These are phyloP conservation scores for Backusella parvicylindrica DNA, from an alignment of 192 early-diverging fungal genomes.

Conservation along the genomic window DNA sequence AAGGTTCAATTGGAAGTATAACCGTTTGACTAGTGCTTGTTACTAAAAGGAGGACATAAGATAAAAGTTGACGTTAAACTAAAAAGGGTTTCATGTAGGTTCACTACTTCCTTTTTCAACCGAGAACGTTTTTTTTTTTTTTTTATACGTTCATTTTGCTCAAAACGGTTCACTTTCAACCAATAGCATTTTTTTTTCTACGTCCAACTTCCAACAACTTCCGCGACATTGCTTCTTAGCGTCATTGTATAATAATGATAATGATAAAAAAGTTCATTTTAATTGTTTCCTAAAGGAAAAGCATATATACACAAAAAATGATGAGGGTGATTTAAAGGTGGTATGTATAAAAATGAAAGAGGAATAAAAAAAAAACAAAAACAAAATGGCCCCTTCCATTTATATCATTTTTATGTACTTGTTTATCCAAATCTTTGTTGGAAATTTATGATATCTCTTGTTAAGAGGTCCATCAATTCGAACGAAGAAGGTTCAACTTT, in stretches of 20 bases:
- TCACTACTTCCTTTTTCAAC: too few relatives aligned
- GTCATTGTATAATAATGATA: neutral
- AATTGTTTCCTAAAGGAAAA: neutral
- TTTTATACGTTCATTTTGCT: too few relatives aligned
- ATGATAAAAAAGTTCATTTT: neutral
- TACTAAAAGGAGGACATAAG: too few relatives aligned
- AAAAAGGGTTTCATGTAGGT: too few relatives aligned
- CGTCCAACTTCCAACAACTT: too few relatives aligned
- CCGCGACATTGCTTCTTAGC: too few relatives aligned
- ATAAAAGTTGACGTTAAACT: too few relatives aligned
- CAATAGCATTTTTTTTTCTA: too few relatives aligned
- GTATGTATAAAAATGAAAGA: neutral
- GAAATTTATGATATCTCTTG: slow-evolving; percentile 50
- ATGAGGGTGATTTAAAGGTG: neutral
- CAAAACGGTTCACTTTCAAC: too few relatives aligned
- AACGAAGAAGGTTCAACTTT: slow-evolving; percentile 24
- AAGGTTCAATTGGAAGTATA: too few relatives aligned
- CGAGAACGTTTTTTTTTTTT: too few relatives aligned
- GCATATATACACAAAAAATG: neutral
- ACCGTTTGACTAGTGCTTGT: too few relatives aligned
- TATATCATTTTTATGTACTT: neutral
- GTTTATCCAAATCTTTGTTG: slow-evolving; percentile 40
- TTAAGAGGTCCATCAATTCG: slow-evolving; percentile 52
- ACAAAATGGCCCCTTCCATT: neutral
- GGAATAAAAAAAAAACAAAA: neutral